Evolutionary conservation across 2,329 filamentous ascomycete species (phyloP), one percentile per base, ranked within the genome.

Genomic region (Colletotrichum gloeosporioides): DNA sequence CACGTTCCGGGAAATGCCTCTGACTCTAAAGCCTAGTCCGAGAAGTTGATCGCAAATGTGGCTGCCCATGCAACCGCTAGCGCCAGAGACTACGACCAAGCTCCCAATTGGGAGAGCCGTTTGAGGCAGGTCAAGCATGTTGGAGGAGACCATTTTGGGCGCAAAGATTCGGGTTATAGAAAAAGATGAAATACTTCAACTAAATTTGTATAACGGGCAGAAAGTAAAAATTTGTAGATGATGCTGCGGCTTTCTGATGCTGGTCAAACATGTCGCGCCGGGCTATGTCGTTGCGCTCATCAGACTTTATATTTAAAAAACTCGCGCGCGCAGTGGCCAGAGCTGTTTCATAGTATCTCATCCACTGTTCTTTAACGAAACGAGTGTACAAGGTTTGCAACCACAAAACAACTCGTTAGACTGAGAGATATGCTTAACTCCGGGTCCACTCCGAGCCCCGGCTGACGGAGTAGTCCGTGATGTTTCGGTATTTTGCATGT

Each of bases 111-210:
- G 55, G 25, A 59, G 13, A 10, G 27, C 25, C 27, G 25, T 59
- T 25, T 29, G 55, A 29, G 55, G 25, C 27, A 59, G 1, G 5
- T 27, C 7, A 15, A 59, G 0, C 25, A 13, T 2, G 16, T 25
- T 25, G 8, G 25, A 27, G 15, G 55, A 18, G 12, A 13, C 15
- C 55, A 59, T 59, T 49, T 8, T 22, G 44, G 1, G 8, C n/a
- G 8, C 13, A 59, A 22, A 10, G 6, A 22, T 22, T 49, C 44
- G 6, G 2, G 1, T 0, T 12, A 13, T 49, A 22, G 6, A n/a
- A 8, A 2, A 0, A 2, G 1, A 39, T 4, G 3, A 22, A 8
- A 8, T 12, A n/a, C 2, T 4, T 22, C n/a, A 22, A 13, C 9
- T 49, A 0, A 4, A 13, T n/a, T 13, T 7, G 6, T 22, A 8